Percentiles rank a stretch among this genome's conserved stretches.
These are phyloP conservation scores for Huntiella savannae DNA, from an alignment of 2,329 filamentous ascomycete genomes.

Conservation along the genomic window DNA sequence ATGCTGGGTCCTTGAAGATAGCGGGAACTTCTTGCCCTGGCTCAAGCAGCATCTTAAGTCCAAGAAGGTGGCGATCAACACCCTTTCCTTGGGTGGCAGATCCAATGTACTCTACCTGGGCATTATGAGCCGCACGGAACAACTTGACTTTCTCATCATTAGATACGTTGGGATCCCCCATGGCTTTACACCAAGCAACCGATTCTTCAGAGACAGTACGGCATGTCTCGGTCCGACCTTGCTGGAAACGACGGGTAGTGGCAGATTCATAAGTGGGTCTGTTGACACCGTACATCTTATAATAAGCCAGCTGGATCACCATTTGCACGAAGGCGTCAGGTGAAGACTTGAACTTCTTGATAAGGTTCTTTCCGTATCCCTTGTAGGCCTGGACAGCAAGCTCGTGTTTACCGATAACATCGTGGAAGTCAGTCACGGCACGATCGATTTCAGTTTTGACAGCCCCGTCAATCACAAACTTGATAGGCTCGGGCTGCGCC, in stretches of 20 bases:
- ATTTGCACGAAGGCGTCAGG: constrained; percentile 97
- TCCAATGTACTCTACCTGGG: constrained; percentile 77
- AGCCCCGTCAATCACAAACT: constrained; percentile 58
- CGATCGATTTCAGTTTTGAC: constrained; percentile 61
- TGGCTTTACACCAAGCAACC: constrained; percentile 74
- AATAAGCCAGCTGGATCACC: constrained; percentile 94
- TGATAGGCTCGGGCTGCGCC: constrained; percentile 57
- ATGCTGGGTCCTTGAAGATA: constrained; percentile 77
- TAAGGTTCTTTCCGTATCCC: constrained; percentile 91
- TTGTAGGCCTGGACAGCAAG: constrained; percentile 90
- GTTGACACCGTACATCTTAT: constrained; percentile 98
- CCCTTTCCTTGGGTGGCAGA: constrained; percentile 83
- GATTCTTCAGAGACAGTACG: constrained; percentile 80
- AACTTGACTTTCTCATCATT: constrained; percentile 49
- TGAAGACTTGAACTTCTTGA: constrained; percentile 98
- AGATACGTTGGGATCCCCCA: constrained; percentile 48
- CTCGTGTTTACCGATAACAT: constrained; percentile 73
- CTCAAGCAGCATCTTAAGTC: constrained; percentile 74
- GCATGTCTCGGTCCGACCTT: constrained; percentile 90
- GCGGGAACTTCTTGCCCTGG: constrained; percentile 64
- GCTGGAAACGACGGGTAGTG: constrained; percentile 84
- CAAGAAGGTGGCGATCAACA: constrained; percentile 92
- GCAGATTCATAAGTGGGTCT: constrained; percentile 95
- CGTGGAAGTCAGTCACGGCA: constrained; percentile 59
- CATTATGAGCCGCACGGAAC: constrained; percentile 63